Base-by-base conservation (phyloP, 73 alveolate genomes). In the Stentor roeselii region DNA sequence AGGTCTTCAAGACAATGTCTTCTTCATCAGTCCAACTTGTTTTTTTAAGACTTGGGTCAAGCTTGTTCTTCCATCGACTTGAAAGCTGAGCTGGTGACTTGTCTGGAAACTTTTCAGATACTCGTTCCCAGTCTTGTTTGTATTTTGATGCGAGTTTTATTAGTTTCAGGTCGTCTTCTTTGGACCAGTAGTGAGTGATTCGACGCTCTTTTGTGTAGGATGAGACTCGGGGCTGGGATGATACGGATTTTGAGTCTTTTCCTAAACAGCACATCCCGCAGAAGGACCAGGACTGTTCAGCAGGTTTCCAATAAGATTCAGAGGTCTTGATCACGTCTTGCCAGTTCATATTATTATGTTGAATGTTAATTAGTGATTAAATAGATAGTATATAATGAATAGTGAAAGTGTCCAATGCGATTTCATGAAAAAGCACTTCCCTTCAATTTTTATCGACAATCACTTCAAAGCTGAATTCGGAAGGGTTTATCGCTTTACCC, bases 21-120 rank as follows among this genome's bases (percentile, higher is more conserved):
- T 97, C 99, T 67, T 93, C 97, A 42, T 87, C 96, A 42, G 95
- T 93, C 91, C 98, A 95, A 50, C 94, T 90, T 21, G 94, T 92
- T 80, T 95, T 97, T 78, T 93, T 95, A 36, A 97, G 94, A 32
- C 86, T 89, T 31, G 99, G 99, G 83, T 97, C 97, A 38, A 97
- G 85, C 78, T 97, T 98, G 2, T 58, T 58, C 35, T 58, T 58
- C 74, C 74, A 58, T 58, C 74, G 15, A 2, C 74, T n/a, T 58
- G 74, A 58, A 31, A n/a, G 27, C 27, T 58, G 74, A 58, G 27
- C 27, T 58, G 74, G 35, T 21, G 74, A 21, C 27, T 58, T 58
- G 1, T 31, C 74, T 21, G 74, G 27, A 58, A 58, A 58, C 27
- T 58, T 58, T 58, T 31, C 84, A 41, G 75, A 76, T 75, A 41